These are phyloP conservation scores for Tricladium varicosporioides DNA, from an alignment of 2,329 filamentous ascomycete genomes.

Conservation along the genomic window DNA sequence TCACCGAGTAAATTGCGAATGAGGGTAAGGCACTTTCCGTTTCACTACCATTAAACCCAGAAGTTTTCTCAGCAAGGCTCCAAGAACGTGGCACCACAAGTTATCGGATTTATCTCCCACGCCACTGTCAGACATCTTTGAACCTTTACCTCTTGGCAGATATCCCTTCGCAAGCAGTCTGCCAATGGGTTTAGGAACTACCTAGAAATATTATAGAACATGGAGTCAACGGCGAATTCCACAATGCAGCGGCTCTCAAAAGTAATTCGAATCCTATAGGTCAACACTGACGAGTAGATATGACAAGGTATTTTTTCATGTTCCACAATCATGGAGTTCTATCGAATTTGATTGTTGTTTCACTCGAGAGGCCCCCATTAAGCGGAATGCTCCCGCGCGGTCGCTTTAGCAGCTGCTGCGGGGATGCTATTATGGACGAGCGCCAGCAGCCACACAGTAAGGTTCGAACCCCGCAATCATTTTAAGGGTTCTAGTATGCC, in stretches of 20 bases:
- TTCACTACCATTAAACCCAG: slow-evolving; percentile 2
- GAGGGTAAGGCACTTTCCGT: neutral
- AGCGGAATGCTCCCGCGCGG: neutral
- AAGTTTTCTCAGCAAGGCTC: slow-evolving; percentile 1
- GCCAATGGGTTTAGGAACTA: slow-evolving; percentile 5
- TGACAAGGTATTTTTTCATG: neutral
- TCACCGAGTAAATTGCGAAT: neutral
- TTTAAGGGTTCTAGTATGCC: neutral
- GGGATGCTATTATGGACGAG: neutral
- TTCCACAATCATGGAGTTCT: neutral
- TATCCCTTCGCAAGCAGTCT: slow-evolving; percentile 2
- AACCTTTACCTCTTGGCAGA: slow-evolving; percentile 6
- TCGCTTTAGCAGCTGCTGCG: neutral
- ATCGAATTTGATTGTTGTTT: neutral
- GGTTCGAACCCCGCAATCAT: neutral
- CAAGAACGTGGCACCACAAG: neutral
- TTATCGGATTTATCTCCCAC: neutral
- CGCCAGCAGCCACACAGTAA: neutral
- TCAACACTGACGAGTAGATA: neutral
- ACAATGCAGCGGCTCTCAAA: neutral
- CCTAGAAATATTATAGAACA: slow-evolving; percentile 1
- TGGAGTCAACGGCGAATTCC: neutral
- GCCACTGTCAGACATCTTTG: slow-evolving; percentile 9
- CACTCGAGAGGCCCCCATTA: neutral
- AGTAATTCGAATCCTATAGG: neutral